Base-by-base conservation (phyloP, 768 basidiomycete genomes). In the Tricholoma saponaceum region DNA sequence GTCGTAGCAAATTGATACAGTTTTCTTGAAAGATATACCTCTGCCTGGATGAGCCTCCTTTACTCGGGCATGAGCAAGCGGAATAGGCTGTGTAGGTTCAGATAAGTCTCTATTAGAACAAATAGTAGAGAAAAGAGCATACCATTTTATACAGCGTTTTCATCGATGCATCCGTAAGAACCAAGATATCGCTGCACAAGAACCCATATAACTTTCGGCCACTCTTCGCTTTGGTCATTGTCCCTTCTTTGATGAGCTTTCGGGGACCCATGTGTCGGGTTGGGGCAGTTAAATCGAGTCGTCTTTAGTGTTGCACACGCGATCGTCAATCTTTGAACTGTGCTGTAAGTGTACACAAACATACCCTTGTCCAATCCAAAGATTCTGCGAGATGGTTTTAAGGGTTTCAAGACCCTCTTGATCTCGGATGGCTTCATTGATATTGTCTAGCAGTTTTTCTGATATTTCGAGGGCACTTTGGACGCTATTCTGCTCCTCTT, bases 341-440 rank as follows among this genome's bases (percentile, higher is more conserved):
- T 55, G 12, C 35, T 25, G 25, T 14, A 10, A 18, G 39, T 55
- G 14, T n/a, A 18, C 14, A 26, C 3, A 2, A 10, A 66, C 84
- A 62, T 55, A 90, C 90, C 85, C 92, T 72, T 92, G 82, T 2
- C 92, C 93, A 58, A 98, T 86, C 87, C 90, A 95, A 4, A 98
- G 76, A 64, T 90, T 75, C 57, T 89, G 83, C 14, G 90, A 93
- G 32, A 98, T 80, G 22, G 74, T 76, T 47, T 78, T 79, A 1
- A 99, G 76, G n/a, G 88, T 83, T 62, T 92, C 91, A 8, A 76
- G 71, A 1, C 88, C 86, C 70, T 98, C 95, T 56, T 87, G 88
- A 18, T 90, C 83, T 4, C 95, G 80, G 25, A 98, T 90, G 2
- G 85, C 78, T 67, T 97, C 95, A 67, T 98, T 99, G 68, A 98